Evolutionary conservation across 805 yeast species (phyloP).

Genomic region (Saccharomyces kudriavzevii): DNA sequence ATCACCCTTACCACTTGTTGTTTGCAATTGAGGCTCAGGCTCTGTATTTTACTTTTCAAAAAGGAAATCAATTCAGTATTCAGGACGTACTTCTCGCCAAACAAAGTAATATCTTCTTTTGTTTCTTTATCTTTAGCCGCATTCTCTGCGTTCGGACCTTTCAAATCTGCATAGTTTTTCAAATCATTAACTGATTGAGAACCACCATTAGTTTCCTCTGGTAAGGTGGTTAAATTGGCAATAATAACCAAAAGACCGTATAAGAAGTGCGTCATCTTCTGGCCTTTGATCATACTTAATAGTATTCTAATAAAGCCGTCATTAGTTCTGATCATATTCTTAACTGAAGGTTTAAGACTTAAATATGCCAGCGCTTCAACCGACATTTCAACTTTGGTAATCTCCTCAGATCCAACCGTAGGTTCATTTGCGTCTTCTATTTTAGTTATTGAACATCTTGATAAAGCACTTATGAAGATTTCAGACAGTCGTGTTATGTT

Average conservation of each 20-base stretch:
- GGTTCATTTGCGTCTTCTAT: not conserved
- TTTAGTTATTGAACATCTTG: not conserved
- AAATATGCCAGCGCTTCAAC: conserved; percentile 46
- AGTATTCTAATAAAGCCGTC: conserved; percentile 16
- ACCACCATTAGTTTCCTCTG: conserved; percentile 11
- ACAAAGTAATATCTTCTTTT: conserved; percentile 15
- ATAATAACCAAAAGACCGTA: conserved; percentile 31
- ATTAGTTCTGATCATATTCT: conserved; percentile 33
- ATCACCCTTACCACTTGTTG: conserved; percentile 29
- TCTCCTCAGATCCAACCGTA: conserved; percentile 3
- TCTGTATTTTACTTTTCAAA: conserved; percentile 8
- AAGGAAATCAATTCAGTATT: conserved; percentile 16
- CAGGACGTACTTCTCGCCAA: conserved; percentile 17
- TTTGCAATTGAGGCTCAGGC: conserved; percentile 19
- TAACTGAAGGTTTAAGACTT: conserved; percentile 36
- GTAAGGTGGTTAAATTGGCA: conserved; percentile 27
- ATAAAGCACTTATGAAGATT: conserved; percentile 18
- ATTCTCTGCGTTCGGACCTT: conserved; percentile 13
- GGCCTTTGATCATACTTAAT: not conserved
- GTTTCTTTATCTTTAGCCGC: conserved; percentile 11
- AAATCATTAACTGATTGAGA: conserved; percentile 23
- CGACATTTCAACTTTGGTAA: conserved; percentile 12
- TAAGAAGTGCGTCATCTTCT: conserved; percentile 24
- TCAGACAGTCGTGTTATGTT: conserved; percentile 29
- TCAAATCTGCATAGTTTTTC: conserved; percentile 27